Evolutionary conservation across 2,329 filamentous ascomycete species (phyloP).

Genomic region (Whalleya microplaca): DNA sequence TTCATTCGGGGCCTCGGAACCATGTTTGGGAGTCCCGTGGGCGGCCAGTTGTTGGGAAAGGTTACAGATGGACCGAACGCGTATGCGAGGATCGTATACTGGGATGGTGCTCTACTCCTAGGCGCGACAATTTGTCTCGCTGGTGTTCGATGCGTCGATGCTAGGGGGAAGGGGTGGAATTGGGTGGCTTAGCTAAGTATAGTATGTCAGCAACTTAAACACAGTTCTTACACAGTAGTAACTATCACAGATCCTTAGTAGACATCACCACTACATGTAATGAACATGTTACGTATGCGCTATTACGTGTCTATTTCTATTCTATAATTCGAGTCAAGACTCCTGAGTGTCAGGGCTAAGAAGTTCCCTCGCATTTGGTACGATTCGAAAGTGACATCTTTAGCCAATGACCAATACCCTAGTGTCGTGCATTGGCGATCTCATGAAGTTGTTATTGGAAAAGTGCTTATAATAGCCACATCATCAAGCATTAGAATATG

Average conservation of each 20-base stretch:
- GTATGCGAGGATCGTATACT: conserved; percentile 45
- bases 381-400: background rate
- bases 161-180: conserved; percentile 43
- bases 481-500: background rate
- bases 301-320: background rate
- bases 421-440: background rate
- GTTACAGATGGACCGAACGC: conserved; percentile 35
- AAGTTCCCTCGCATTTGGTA: background rate
- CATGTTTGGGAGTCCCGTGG: conserved; percentile 49
- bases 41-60: conserved; percentile 44
- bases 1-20: conserved; percentile 48
- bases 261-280: no score
- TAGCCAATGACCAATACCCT: background rate
- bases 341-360: background rate
- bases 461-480: background rate
- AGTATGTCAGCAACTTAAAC: background rate
- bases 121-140: conserved; percentile 44
- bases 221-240: background rate
- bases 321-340: background rate
- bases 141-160: conserved; percentile 47
- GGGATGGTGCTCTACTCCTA: conserved; percentile 46
- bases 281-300: background rate
- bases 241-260: no score
- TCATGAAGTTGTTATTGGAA: background rate
- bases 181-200: conserved; percentile 39